These are phyloP conservation scores for Cystoisospora suis DNA, from an alignment of 169 alveolate genomes.

Conservation along the genomic window DNA sequence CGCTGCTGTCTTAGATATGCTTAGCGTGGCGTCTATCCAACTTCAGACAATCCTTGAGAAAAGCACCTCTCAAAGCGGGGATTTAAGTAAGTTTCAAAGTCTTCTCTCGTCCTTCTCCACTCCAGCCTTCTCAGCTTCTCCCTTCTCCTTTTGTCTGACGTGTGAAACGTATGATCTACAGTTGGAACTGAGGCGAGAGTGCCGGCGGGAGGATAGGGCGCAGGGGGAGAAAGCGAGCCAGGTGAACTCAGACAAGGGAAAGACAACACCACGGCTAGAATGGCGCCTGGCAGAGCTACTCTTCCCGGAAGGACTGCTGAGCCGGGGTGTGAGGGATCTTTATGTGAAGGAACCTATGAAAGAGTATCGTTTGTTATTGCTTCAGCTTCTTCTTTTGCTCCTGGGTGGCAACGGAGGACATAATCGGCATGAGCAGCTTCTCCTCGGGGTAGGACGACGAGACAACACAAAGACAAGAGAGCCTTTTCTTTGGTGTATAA, in stretches of 20 bases:
- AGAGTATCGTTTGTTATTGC: constrained; percentile 14
- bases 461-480: background rate
- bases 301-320: background rate
- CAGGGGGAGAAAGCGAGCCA: background rate
- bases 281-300: background rate
- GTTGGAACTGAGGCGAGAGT: background rate
- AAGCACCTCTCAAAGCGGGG: too few relatives aligned
- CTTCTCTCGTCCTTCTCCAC: too few relatives aligned
- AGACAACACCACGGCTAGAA: background rate
- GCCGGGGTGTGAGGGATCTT: background rate
- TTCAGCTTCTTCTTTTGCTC: constrained; percentile 7
- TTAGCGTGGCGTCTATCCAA: background rate
- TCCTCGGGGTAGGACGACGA: background rate
- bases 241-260: background rate
- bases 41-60: background rate
- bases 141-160: constrained; percentile 15
- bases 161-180: background rate
- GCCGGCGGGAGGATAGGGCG: background rate
- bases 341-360: constrained; percentile 27
- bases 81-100: too few relatives aligned
- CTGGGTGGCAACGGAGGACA: background rate
- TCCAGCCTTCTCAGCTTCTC: background rate
- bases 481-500: background rate
- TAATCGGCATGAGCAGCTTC: constrained; percentile 21
- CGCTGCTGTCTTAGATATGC: background rate